phyloP scores from a whole-genome alignment of 2,329 filamentous ascomycete species.

The Aureobasidium sp. region DNA sequence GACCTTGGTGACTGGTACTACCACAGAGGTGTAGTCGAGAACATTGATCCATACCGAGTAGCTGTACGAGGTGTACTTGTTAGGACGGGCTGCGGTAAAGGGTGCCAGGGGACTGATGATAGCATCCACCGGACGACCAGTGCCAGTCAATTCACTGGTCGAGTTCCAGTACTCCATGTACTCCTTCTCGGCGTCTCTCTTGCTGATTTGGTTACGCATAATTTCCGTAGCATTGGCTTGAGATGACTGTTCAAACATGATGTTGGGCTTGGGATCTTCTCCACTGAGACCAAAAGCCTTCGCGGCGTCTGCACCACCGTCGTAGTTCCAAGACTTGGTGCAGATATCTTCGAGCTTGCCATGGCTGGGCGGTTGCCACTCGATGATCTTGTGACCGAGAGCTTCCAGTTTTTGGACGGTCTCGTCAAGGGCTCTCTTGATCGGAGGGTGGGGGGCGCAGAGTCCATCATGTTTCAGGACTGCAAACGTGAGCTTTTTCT shows the following conservation, averaged over 20 bases:
- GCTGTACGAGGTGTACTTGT: slow-evolving; percentile 42
- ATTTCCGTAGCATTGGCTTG: slow-evolving; percentile 39
- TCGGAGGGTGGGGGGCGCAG: slow-evolving; percentile 50
- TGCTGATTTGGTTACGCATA: slow-evolving; percentile 45
- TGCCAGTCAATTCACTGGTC: slow-evolving; percentile 44
- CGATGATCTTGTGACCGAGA: slow-evolving; percentile 52
- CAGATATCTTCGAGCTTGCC: slow-evolving; percentile 30
- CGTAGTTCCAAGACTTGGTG: slow-evolving; percentile 36
- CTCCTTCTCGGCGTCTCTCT: slow-evolving; percentile 49
- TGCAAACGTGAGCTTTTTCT: slow-evolving; percentile 46
- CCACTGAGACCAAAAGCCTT: slow-evolving; percentile 48
- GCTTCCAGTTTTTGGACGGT: slow-evolving; percentile 43
- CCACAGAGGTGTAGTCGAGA: slow-evolving; percentile 49
- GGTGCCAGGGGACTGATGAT: slow-evolving; percentile 47
- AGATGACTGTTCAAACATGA: slow-evolving; percentile 32
- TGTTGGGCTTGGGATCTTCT: slow-evolving; percentile 44
- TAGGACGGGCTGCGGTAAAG: slow-evolving; percentile 43
- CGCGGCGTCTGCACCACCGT: slow-evolving; percentile 47
- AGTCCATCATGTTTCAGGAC: slow-evolving; percentile 47
- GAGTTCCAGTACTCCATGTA: slow-evolving; percentile 61
- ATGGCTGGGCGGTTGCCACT: slow-evolving; percentile 50
- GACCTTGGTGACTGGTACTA: slow-evolving; percentile 50
- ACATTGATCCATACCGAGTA: slow-evolving; percentile 46
- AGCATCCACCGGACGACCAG: slow-evolving; percentile 45
- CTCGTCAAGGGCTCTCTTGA: slow-evolving; percentile 47